Evolutionary conservation across 495 filamentous ascomycete genomes (phyloP), one percentile per base, ranked within the genome.

Genomic region (Saxispiralis lemnorum): DNA sequence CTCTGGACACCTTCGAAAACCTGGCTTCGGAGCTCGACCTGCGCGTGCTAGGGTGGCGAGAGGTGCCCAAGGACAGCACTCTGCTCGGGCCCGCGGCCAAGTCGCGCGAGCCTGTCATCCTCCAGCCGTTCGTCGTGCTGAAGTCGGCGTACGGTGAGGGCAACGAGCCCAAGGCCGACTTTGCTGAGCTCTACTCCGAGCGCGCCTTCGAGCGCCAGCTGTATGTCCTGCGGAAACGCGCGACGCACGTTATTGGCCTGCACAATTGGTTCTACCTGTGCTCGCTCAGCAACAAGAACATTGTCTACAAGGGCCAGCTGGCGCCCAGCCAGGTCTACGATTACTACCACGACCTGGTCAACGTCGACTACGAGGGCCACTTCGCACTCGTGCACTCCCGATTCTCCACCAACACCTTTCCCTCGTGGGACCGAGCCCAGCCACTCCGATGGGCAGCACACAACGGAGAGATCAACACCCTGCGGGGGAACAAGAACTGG

Each of bases 401-500:
- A 45, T 99, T 99, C 67, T 94, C 87, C 10, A 99, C 89, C 33
- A 99, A 99, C 66, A 99, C 89, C 36, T 99, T 99, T 62, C 89
- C 89, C 19, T 94, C 86, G 7, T 99, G 89, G 89, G 89, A 99
- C 63, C 83, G 89, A 63, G 92, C 89, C 33, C 89, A 99, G 64
- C 89, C 89, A 16, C 63, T 99, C 50, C 76, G 89, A 59, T 96
- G 88, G 92, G 87, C 86, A 39, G 89, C 89, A 58, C 89, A 99
- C 68, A 99, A 99, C 56, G 89, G 89, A 67, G 89, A 99, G 63
- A 96, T 99, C 52, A 99, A 99, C 61, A 99, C 89, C 2, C 68
- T 99, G 49, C 81, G 89, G 53, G 89, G 89, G 38, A 99, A 99
- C 68, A 99, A 99, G 72, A 99, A 99, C 66, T 99, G 92, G 89